Conservation (phyloP, 1,284 basidiomycete species). For the Farysia itapuensis region DNA sequence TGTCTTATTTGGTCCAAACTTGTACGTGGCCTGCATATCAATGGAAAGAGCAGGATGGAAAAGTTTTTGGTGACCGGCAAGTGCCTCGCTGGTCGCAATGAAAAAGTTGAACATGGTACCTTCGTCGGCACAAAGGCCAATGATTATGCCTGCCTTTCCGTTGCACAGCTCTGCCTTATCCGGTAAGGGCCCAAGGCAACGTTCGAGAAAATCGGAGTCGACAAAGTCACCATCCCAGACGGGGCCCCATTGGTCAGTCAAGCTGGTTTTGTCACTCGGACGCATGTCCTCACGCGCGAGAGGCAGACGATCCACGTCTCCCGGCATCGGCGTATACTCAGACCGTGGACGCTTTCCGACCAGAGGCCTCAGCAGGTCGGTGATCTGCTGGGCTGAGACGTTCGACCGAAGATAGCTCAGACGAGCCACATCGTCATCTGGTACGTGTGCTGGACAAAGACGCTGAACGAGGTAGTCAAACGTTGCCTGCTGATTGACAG, state of each 20-base stretch:
- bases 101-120: slow-evolving; percentile 45
- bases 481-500: slow-evolving; percentile 27
- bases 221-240: slow-evolving; percentile 41
- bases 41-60: slow-evolving; percentile 12
- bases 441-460: slow-evolving; percentile 11
- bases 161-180: slow-evolving; percentile 15
- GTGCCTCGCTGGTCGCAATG: slow-evolving; percentile 14
- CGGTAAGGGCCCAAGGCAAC: slow-evolving; percentile 10
- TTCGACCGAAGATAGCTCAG: slow-evolving; percentile 19
- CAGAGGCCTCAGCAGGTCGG: slow-evolving; percentile 7
- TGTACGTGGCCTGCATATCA: slow-evolving; percentile 17
- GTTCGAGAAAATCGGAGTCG: slow-evolving; percentile 7
- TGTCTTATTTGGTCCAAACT: not conserved
- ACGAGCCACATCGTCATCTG: slow-evolving; percentile 15
- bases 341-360: slow-evolving; percentile 27
- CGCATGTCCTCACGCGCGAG: slow-evolving; percentile 9
- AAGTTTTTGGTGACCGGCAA: slow-evolving; percentile 8
- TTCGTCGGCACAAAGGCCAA: slow-evolving; percentile 39
- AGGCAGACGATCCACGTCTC: slow-evolving; percentile 3
- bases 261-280: slow-evolving; percentile 1
- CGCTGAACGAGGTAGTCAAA: slow-evolving; percentile 17
- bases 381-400: slow-evolving; percentile 22
- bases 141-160: slow-evolving; percentile 18
- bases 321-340: slow-evolving; percentile 13
- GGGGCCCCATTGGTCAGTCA: slow-evolving; percentile 31